Evolutionary conservation across 441 rosid genomes (phyloP).

Genomic region (Pelargonium citronellum): DNA sequence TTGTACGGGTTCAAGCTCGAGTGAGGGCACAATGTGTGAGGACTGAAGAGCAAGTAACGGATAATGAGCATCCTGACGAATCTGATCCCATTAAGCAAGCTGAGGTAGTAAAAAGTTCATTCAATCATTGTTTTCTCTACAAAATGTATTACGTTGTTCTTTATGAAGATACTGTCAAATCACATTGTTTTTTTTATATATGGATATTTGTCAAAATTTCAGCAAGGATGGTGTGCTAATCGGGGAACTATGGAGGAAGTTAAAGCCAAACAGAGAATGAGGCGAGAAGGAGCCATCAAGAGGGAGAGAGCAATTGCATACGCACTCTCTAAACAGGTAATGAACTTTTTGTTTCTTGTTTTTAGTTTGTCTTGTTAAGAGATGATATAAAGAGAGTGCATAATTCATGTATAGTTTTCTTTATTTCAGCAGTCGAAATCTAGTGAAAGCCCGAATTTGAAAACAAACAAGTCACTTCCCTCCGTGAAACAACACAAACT

Average conservation of each 20-base stretch:
- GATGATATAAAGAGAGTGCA: neutral
- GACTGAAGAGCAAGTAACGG: slow-evolving; percentile 30
- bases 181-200: too few species aligned
- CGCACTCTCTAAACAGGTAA: slow-evolving; percentile 63
- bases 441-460: slow-evolving; percentile 49
- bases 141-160: neutral
- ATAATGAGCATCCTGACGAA: slow-evolving; percentile 18
- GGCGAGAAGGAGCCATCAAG: slow-evolving; percentile 71
- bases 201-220: slow-evolving; percentile 19
- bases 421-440: slow-evolving; percentile 45
- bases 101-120: slow-evolving; percentile 45
- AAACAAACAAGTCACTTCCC: slow-evolving; percentile 33
- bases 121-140: neutral
- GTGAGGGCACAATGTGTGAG: slow-evolving; percentile 47
- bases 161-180: neutral
- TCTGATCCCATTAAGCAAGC: slow-evolving; percentile 52
- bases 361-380: neutral
- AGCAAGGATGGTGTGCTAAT: slow-evolving; percentile 78
- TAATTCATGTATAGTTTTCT: slow-evolving; percentile 12
- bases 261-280: slow-evolving; percentile 54
- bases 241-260: slow-evolving; percentile 58
- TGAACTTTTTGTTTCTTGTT: neutral
- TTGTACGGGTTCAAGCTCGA: slow-evolving; percentile 78
- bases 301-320: slow-evolving; percentile 88
- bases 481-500: slow-evolving; percentile 33